Evolutionary conservation across 2,329 filamentous ascomycete genomes (phyloP).

Genomic region (Pseudogymnoascus sp.): DNA sequence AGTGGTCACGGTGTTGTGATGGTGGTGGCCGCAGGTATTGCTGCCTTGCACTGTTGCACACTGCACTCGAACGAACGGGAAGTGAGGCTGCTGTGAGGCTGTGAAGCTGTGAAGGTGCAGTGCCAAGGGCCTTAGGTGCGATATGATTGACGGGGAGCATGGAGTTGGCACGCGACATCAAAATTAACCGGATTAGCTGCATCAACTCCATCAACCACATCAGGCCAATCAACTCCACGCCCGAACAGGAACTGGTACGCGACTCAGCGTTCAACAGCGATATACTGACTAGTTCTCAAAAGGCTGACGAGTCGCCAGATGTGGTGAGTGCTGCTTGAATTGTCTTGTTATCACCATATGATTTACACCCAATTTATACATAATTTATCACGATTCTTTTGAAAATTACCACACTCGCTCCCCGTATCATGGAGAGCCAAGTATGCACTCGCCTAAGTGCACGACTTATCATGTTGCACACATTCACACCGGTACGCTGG

Average conservation of each 20-base stretch:
- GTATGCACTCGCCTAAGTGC: neutral
- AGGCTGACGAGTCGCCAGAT: neutral
- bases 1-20: neutral
- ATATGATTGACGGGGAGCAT: neutral
- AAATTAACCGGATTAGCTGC: neutral
- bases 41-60: neutral
- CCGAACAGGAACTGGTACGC: neutral
- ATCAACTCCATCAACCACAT: neutral
- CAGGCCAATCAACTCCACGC: neutral
- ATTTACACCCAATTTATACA: neutral
- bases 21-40: neutral
- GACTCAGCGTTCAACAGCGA: neutral
- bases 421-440: too few species aligned
- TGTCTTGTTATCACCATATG: neutral
- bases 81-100: conserved; percentile 3
- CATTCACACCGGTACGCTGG: neutral
- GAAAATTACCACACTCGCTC: neutral
- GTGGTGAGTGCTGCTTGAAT: neutral
- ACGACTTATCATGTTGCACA: neutral
- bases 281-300: neutral
- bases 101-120: neutral
- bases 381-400: neutral
- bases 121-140: neutral
- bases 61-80: neutral
- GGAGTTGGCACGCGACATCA: neutral